phyloP scores from a whole-genome alignment of 371 early-diverging fungal species.

The Zychaea mexicana region DNA sequence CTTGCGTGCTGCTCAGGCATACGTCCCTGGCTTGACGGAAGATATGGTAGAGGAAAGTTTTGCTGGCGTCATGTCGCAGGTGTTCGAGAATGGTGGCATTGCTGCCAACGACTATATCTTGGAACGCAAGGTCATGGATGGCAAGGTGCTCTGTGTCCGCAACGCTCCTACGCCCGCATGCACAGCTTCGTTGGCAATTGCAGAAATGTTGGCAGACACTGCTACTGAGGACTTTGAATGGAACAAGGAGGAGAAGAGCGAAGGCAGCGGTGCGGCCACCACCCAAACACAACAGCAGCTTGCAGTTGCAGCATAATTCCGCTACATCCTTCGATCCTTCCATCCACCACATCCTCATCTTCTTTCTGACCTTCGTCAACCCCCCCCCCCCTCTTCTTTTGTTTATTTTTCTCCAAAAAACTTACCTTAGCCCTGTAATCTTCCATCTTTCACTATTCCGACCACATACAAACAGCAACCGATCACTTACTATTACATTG shows the following conservation, averaged over 20 bases:
- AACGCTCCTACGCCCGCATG: constrained; percentile 57
- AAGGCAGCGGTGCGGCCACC: neutral
- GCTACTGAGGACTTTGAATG: constrained; percentile 53
- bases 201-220: constrained; percentile 48
- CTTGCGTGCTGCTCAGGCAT: constrained; percentile 48
- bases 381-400: neutral
- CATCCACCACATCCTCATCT: no score
- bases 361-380: neutral
- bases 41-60: constrained; percentile 57
- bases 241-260: constrained; percentile 18
- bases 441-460: no score
- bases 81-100: constrained; percentile 48
- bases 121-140: constrained; percentile 51
- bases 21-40: constrained; percentile 47
- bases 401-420: no score
- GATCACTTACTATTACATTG: no score
- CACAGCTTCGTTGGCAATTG: constrained; percentile 53
- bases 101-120: constrained; percentile 53
- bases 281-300: neutral
- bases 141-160: constrained; percentile 46
- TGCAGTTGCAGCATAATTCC: neutral
- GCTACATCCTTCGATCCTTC: no score
- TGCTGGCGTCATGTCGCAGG: constrained; percentile 54
- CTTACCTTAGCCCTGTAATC: no score
- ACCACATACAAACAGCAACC: no score